Base-by-base conservation (phyloP, 108 stramenopile species). In the Cylindrotheca fusiformis region DNA sequence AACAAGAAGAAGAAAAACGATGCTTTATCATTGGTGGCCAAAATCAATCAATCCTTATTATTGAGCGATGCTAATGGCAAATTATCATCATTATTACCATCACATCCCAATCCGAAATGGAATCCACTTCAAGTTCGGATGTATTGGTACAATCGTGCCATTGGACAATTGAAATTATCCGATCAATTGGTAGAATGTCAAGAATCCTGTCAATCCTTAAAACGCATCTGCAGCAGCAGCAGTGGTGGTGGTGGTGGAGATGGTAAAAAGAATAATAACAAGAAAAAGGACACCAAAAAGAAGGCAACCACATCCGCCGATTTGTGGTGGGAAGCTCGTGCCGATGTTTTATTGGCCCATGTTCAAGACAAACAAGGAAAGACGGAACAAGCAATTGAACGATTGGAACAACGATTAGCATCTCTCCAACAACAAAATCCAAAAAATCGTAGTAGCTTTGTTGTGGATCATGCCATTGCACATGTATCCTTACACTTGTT, bases 91-190 rank as follows among this genome's bases (percentile, higher is more conserved):
- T 22, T 59, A 19, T 48, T 52, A 21, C 29, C 5, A 26, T 19
- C 64, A 18, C 58, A 59, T 59, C 68, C 75, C 8, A 60, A 69
- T 60, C 68, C 63, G 25, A 65, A 70, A 51, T 71, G 66, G 69
- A 77, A 63, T 50, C 4, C 50, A 14, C 45, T 80, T 36, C 79
- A 80, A 48, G 48, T 63, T 8, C 61, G 63, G 31, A 46, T 80
- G 67, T 72, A 69, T 46, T 68, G 63, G 62, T 75, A 80, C 63
- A 75, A 75, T 69, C 74, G 70, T 3, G 67, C 74, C 1, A 26
- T 72, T 14, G 23, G 64, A 50, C 58, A 64, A 29, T 65, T 67
- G 17, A 62, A 65, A 0, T n/a, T n/a, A n/a, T 49, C 52, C 0
- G 52, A 71, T 33, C 52, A 76, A 49, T 65, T 58, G 19, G 70